phyloP scores from a whole-genome alignment of 2,329 filamentous ascomycete species.

The Plectosphaerella plurivora region DNA sequence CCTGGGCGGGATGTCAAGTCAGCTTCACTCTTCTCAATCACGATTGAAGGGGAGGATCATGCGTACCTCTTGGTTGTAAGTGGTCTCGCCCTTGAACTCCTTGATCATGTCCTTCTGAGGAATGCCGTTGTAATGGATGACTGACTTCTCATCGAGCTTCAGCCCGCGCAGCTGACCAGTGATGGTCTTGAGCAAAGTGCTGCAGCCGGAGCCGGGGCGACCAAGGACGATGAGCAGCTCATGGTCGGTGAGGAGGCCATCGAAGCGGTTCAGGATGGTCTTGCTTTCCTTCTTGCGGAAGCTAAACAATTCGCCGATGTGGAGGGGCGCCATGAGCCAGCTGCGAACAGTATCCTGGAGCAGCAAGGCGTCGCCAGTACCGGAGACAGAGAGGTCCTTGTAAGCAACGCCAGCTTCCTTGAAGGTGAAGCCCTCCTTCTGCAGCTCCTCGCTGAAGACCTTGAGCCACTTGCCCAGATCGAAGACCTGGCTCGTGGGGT shows the following conservation, averaged over 20 bases:
- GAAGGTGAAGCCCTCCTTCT: slow-evolving; percentile 49
- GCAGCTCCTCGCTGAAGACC: slow-evolving; percentile 34
- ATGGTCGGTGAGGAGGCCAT: slow-evolving; percentile 58
- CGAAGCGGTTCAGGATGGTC: slow-evolving; percentile 59
- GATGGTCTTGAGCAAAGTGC: slow-evolving; percentile 59
- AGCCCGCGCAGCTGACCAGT: slow-evolving; percentile 57
- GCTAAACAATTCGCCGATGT: slow-evolving; percentile 51
- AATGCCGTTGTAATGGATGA: slow-evolving; percentile 61
- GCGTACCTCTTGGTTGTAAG: slow-evolving; percentile 69
- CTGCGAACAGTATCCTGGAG: slow-evolving; percentile 64
- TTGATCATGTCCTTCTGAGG: slow-evolving; percentile 46
- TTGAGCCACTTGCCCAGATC: slow-evolving; percentile 37
- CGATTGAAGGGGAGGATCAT: not conserved
- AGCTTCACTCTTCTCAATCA: not conserved
- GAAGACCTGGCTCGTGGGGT: slow-evolving; percentile 33
- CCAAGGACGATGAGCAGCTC: slow-evolving; percentile 68
- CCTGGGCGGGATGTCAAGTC: slow-evolving; percentile 24
- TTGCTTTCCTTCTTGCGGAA: slow-evolving; percentile 41
- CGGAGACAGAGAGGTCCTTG: slow-evolving; percentile 61
- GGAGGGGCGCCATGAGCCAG: slow-evolving; percentile 52
- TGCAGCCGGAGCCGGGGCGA: slow-evolving; percentile 60
- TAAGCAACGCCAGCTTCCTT: slow-evolving; percentile 58
- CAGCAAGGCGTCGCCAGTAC: slow-evolving; percentile 62
- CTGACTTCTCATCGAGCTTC: slow-evolving; percentile 41
- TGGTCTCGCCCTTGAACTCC: slow-evolving; percentile 60